Evolutionary conservation across 164 flowering plant species (phyloP), one percentile per base, ranked within the genome.

Genomic region (Vitis riparia): DNA sequence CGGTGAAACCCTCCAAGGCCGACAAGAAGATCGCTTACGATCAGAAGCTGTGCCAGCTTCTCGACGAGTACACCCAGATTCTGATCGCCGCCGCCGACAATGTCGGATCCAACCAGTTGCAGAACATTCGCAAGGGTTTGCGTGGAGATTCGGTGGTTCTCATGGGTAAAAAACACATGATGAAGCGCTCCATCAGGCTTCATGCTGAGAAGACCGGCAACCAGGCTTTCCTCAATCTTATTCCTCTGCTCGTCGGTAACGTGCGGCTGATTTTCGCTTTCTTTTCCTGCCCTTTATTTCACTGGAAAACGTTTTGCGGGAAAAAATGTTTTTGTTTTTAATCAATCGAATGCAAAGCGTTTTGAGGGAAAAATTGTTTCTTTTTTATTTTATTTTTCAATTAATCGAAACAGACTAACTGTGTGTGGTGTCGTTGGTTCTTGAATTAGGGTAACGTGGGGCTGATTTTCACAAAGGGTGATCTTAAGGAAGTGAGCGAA

Each of bases 121-220:
- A 92, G 85, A 87, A 76, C 72, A 92, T 92, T 12, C 68, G 98
- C 9, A 78, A 69, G 69, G 98, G 92, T 55, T 71, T 88, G 32
- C 77, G 92, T 1, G 90, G 87, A 0, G 87, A 88, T 66, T 88
- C 90, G 0, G 67, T 85, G 8, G 87, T 91, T 7, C 76, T 91
- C 49, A 89, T 91, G 97, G 97, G 94, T 2, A 91, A 91, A 91
- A 84, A 88, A 88, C 73, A 86, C 8, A 84, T 88, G 90, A 86
- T 88, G 90, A 88, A 86, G 79, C 67, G 90, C 50, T 66, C 86
- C 12, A 59, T 88, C 14, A 76, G 85, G 71, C 66, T 86, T n/a
- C 88, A 88, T 59, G 63, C 88, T 30, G 90, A 86, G 70, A 86
- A 77, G 55, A 85, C 90, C n/a, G 90, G 90, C 1, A 88, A 88